phyloP scores from a whole-genome alignment of 2,329 filamentous ascomycete species.

The Harringtonia aguacate region DNA sequence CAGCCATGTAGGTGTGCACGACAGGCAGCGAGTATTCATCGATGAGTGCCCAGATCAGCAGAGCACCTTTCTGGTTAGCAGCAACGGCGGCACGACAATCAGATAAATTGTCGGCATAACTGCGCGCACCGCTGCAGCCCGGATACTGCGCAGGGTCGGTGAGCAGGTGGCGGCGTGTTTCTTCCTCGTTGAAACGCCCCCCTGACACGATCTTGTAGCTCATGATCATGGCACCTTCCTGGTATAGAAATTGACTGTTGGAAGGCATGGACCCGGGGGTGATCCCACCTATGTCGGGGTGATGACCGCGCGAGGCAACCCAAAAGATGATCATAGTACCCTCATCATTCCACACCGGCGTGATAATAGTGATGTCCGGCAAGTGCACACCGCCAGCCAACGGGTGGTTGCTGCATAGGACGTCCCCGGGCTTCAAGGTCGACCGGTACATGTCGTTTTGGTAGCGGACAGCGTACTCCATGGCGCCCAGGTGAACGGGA shows the following conservation, averaged over 20 bases:
- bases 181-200: slow-evolving; percentile 67
- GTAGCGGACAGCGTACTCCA: slow-evolving; percentile 24
- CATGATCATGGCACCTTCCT: slow-evolving; percentile 55
- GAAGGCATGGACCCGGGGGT: slow-evolving; percentile 75
- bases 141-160: slow-evolving; percentile 64
- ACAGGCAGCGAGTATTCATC: too few relatives aligned
- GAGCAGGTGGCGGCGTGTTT: slow-evolving; percentile 60
- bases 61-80: too few relatives aligned
- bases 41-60: too few relatives aligned
- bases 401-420: slow-evolving; percentile 73
- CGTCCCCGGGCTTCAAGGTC: slow-evolving; percentile 66
- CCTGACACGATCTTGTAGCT: slow-evolving; percentile 63
- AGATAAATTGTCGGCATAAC: slow-evolving; percentile 71
- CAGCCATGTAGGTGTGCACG: too few relatives aligned
- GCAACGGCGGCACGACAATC: slow-evolving; percentile 78
- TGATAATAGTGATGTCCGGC: slow-evolving; percentile 75
- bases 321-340: slow-evolving; percentile 70
- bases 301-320: slow-evolving; percentile 68
- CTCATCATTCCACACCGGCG: slow-evolving; percentile 56
- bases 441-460: slow-evolving; percentile 72
- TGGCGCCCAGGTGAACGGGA: slow-evolving; percentile 67
- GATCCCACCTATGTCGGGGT: slow-evolving; percentile 76
- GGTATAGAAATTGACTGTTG: slow-evolving; percentile 29
- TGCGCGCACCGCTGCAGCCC: slow-evolving; percentile 67
- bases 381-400: slow-evolving; percentile 76